Conservation (phyloP, 2,329 filamentous ascomycete genomes). For the Eutypa lata region DNA sequence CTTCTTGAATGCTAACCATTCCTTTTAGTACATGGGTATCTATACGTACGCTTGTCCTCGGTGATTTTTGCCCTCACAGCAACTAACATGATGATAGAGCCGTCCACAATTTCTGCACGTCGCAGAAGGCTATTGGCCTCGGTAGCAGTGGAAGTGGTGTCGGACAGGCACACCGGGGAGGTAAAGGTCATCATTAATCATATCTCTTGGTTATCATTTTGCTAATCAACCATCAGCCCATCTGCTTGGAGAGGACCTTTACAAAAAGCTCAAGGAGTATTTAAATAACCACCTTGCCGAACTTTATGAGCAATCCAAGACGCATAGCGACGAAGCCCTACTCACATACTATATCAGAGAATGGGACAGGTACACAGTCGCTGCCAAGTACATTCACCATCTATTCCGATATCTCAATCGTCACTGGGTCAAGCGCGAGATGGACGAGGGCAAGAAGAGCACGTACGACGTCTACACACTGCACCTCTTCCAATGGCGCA, state of each 20-base stretch:
- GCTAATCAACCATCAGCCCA: conserved; percentile 60
- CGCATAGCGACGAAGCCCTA: conserved; percentile 84
- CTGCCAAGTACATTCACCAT: conserved; percentile 96
- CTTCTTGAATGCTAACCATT: conserved; percentile 7
- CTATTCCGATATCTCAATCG: conserved; percentile 94
- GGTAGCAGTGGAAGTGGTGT: conserved; percentile 36
- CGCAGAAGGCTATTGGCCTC: conserved; percentile 82
- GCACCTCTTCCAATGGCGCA: conserved; percentile 92
- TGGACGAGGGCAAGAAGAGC: conserved; percentile 97
- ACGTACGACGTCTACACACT: conserved; percentile 98
- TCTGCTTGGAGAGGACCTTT: conserved; percentile 91
- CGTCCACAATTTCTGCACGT: conserved; percentile 98
- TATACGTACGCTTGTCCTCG: conserved; percentile 65
- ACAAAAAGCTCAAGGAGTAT: conserved; percentile 86
- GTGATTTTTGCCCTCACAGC: background rate
- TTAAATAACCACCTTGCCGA: conserved; percentile 72
- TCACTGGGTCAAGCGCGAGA: conserved; percentile 98
- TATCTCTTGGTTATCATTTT: conserved; percentile 6
- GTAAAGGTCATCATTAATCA: conserved; percentile 38
- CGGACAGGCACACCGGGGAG: conserved; percentile 64
- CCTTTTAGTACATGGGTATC: conserved; percentile 80
- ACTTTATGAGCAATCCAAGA: conserved; percentile 69
- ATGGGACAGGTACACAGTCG: conserved; percentile 93
- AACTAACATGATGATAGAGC: conserved; percentile 54
- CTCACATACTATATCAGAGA: conserved; percentile 92